Base-by-base conservation (phyloP, 352 stramenopile species). In the Pythium myriotylum region DNA sequence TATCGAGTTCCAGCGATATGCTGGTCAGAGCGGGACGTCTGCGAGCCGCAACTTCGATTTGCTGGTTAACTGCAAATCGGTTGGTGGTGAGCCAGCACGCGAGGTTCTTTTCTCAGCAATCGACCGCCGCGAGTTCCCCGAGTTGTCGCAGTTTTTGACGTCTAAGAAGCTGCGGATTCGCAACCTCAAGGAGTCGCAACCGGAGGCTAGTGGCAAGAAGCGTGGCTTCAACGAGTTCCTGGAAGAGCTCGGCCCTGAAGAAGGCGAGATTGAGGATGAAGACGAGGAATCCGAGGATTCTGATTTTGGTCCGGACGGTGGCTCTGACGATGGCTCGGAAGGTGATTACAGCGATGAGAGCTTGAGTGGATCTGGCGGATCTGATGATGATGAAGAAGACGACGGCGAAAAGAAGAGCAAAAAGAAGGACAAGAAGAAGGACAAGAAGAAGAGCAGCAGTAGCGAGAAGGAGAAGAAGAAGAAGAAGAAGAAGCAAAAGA, bases 1-100 rank as follows among this genome's bases (percentile, higher is more conserved):
- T 68, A 95, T 99, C 24, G 95, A 99, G 74, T 99, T 99, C 72
- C 94, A 99, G 76, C 87, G 96, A 9, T 99, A 99, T 70, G 92
- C 93, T 1, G 94, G 94, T 5, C 94, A 97, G 66, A 83, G 69
- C 24, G 81, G 80, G 0, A 88, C 82, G 26, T 89, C 78, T 0
- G 96, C 91, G 4, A 98, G 91, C 47, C 87, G 92, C 23, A 99
- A 98, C 77, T 99, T 99, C 74, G 96, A 99, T 67, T 68, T 99
- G 67, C 82, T 94, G 33, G 89, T 99, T 42, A 96, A 81, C 55
- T 92, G 97, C 68, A 94, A 94, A 66, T 88, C 79, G 6, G 86
- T 94, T 22, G 88, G 88, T n/a, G 83, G 84, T 27, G 88, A 94
- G 53, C 77, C 76, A 4, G 76, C 77, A 14, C 82, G 86, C 9